These are phyloP conservation scores for Usnea hakonensis DNA, from an alignment of 495 filamentous ascomycete genomes.

Conservation along the genomic window DNA sequence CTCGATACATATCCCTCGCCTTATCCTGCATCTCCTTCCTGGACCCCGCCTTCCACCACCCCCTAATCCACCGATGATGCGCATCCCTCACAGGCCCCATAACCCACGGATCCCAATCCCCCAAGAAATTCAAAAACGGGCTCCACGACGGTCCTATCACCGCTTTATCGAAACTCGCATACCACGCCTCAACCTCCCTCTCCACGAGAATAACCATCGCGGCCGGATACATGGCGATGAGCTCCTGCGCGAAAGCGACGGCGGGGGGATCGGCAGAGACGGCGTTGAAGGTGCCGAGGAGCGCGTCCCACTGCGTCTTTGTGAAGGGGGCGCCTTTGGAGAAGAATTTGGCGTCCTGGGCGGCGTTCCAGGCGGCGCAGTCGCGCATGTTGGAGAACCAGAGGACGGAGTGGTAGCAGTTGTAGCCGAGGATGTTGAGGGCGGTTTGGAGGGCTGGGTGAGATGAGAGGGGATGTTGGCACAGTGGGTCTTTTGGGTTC, in stretches of 20 bases:
- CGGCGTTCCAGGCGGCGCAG: constrained; percentile 42
- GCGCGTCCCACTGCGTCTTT: constrained; percentile 46
- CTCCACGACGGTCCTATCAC: not conserved
- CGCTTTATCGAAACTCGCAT: not conserved
- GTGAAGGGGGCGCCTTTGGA: constrained; percentile 33
- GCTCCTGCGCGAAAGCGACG: not conserved
- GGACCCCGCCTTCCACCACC: no score
- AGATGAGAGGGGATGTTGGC: not conserved
- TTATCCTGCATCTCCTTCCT: no score
- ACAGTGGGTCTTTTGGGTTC: no score
- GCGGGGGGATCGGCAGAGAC: not conserved
- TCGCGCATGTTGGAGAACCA: constrained; percentile 29
- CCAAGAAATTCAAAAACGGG: not conserved
- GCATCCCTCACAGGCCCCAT: no score
- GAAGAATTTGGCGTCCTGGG: constrained; percentile 45
- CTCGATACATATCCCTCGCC: no score
- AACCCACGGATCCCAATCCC: no score
- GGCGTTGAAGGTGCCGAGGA: constrained; percentile 28
- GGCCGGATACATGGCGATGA: not conserved
- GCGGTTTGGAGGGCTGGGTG: constrained; percentile 24
- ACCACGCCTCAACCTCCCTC: not conserved
- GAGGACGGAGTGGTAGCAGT: constrained; percentile 19
- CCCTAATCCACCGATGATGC: no score
- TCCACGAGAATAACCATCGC: not conserved
- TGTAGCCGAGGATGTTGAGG: constrained; percentile 20